Evolutionary conservation across 1,139 yeast species (phyloP), one percentile per base, ranked within the genome.

Genomic region (Hansenula lynferdii): DNA sequence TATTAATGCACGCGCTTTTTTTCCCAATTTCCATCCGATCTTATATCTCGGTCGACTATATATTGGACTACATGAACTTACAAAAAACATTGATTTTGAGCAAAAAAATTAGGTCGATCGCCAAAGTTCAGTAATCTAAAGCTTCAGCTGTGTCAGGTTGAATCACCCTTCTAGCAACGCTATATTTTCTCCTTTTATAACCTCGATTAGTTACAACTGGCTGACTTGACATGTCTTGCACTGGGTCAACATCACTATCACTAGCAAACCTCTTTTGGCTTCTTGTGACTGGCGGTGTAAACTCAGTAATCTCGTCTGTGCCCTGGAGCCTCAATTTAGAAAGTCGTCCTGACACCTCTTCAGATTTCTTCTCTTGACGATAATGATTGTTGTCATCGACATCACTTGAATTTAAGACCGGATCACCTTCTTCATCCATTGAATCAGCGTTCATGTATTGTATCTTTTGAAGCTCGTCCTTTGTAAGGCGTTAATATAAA

Each of bases 401-500:
- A 28, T 34, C 41, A 28, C 48, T 44, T 8, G 52, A 47, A 24
- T 43, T 35, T 4, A 44, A 18, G 4, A 39, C 29, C 3, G 30
- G 31, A 2, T 32, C 36, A 18, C 33, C 33, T 2, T 32, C 36
- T 16, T 33, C 40, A 17, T 26, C 27, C 6, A n/a, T 24, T n/a
- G 27, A n/a, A n/a, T n/a, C 26, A 12, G 5, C 5, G 15, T 12
- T 24, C 3, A 5, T 24, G 15, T 5, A 6, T 12, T n/a, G 6
- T 3, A 24, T 5, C 6, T 24, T 24, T 12, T 24, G 26, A 7
- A 24, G 15, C 5, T 3, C 15, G n/a, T 24, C 26, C 26, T 24
- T 6, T n/a, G 12, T 7, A 4, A 4, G 11, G 11, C 21, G 23
- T 16, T 14, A 20, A n/a, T 30, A 30, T 22, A 22, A 6, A 9